Base-by-base conservation (phyloP, 129 eudicot genomes). In the Logfia minima region DNA sequence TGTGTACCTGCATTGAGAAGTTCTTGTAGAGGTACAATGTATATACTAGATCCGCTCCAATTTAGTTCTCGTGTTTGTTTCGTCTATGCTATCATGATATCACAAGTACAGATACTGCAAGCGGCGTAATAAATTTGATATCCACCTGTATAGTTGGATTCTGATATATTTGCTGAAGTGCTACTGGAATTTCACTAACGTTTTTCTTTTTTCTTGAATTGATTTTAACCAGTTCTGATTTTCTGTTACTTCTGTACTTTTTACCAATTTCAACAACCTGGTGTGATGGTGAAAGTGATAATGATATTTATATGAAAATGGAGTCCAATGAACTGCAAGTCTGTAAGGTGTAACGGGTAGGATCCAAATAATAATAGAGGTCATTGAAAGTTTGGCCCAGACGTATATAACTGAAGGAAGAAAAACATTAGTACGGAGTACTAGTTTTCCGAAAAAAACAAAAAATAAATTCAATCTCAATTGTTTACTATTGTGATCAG, bases 1-100 rank as follows among this genome's bases (percentile, higher is more conserved):
- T 92, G 68, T 72, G 68, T 61, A 84, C 87, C 77, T 74, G 84
- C 92, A 92, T 92, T 72, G 96, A 88, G 28, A 92, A 92, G 81
- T 90, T 88, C 89, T 80, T 85, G 84, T 92, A 86, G 81, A 84
- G 59, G 76, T 68, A 83, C 68, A 58, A 35, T 64, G 88, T 79
- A 62, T 52, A 80, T 70, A 60, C 74, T 72, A 63, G 70, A 75
- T 75, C 77, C 63, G 53, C 56, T 24, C 74, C 77, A 32, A 56
- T 64, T 72, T 74, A 81, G 70, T 28, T 72, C 23, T 51, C 32
- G 24, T 73, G 14, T 73, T n/a, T 31, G 77, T 77, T 28, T 65
- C 62, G 48, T 81, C 66, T 79, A 41, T 78, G 75, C 55, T 75
- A 29, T 81, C 82, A 76, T 6, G 11, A 11, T 45, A 48, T 48